Base-by-base conservation (phyloP, 257 asterid genomes). In the Solanum tacnaense region DNA sequence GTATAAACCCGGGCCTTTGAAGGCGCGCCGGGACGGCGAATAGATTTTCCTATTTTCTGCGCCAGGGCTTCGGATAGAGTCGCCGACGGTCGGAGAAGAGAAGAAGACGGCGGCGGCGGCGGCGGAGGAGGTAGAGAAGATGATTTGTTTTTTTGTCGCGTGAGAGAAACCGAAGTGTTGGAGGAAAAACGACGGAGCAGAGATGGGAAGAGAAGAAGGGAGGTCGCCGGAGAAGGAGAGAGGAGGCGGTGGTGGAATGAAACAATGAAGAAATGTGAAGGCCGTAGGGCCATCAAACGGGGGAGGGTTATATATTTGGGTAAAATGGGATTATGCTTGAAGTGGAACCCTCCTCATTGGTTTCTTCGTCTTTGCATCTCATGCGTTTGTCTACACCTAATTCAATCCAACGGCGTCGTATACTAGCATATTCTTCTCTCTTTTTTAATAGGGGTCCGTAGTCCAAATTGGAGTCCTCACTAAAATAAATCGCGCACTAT, bases 1-100 rank as follows among this genome's bases (percentile, higher is more conserved):
- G 95, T 39, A 88, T 96, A 96, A 35, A 95, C 98, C 89, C 94
- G 95, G 86, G 99, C 97, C 93, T 92, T 94, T 60, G 98, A 96
- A 20, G 95, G 92, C 52, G 95, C 98, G 18, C 98, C 98, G 35
- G 98, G 94, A 21, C 98, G 94, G 91, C 98, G 93, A 87, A 94
- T 87, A n/a, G 98, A 92, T 93, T 96, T 96, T 35, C 98, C 98
- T 32, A 96, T 94, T 94, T 94, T 96, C 92, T 96, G 98, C 44
- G 98, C 91, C 98, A 96, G 94, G 86, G 94, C 90, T 18, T 92
- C 96, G 58, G 94, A 52, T 60, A 84, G 39, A 21, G 90, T 38
- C 21, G 85, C 85, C 60, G 92, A 44, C 86, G 90, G 89, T 78
- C 62, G 90, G 87, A 82, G 91, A 89, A 86, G 36, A 70, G 84